Base-by-base conservation (phyloP, 2,329 filamentous ascomycete species). In the Ceratocystis cacaofunesta region DNA sequence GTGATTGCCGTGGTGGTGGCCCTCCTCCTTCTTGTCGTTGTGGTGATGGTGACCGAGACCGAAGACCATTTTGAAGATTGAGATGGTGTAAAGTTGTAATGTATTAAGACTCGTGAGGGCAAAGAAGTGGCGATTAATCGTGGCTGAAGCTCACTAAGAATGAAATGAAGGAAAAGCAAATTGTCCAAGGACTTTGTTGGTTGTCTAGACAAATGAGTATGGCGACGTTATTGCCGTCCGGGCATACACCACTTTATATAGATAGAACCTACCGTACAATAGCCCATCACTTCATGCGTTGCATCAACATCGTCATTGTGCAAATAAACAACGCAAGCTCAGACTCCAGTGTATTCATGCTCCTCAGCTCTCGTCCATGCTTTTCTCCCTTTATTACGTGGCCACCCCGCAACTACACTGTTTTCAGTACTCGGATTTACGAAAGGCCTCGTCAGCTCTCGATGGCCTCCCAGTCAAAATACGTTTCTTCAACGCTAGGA, bases 61-160 rank as follows among this genome's bases (percentile, higher is more conserved):
- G 61, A 66, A 64, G 36, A 66, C 62, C 62, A 66, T 66, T 66
- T 46, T 30, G 41, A 50, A 65, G 57, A 52, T 36, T 10, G 19
- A 62, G 19, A 12, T 50, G 48, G n/a, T 25, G 8, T 28, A 30
- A 65, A 36, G 22, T 58, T 12, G 46, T 28, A 32, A 46, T 52
- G 36, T 41, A 15, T 5, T 41, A 12, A 41, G 10, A 41, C 36
- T 10, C 10, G 36, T 8, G 36, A 41, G 36, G 12, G 36, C 36
- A 41, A 41, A 41, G 30, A 52, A 32, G 17, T 5, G 15, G 46
- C 28, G 15, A 19, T 30, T 5, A 3, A 62, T 30, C n/a, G 17
- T 28, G 19, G 25, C 0, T 28, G 28, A 4, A 50, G 41, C 10
- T 50, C 22, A 17, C 41, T 17, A 52, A 48, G 25, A 22, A 55